These are phyloP conservation scores for Colletotrichum sp. DNA, from an alignment of 2,329 filamentous ascomycete species.

Conservation along the genomic window DNA sequence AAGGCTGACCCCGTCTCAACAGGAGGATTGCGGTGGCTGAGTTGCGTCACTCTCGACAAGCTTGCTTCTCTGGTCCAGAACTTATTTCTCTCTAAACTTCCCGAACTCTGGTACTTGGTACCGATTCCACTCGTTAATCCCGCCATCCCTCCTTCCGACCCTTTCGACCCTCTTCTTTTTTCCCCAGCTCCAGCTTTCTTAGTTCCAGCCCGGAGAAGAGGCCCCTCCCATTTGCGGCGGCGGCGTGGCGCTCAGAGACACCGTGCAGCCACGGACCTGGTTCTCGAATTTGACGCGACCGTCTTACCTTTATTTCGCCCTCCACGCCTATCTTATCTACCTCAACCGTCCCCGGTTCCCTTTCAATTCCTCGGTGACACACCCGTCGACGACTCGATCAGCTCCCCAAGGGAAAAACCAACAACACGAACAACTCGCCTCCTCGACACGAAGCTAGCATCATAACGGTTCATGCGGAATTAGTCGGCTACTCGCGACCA, in stretches of 20 bases:
- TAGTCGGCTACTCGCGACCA: neutral
- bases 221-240: conserved; percentile 1
- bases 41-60: neutral
- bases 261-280: conserved; percentile 15
- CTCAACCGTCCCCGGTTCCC: neutral
- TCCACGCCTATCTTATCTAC: neutral
- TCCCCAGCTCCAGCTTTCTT: conserved; percentile 1
- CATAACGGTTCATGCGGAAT: neutral
- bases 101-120: conserved; percentile 49
- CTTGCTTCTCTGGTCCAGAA: neutral
- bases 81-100: neutral
- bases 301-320: conserved; percentile 7
- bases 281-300: neutral
- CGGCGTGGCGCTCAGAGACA: conserved; percentile 11
- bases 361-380: neutral
- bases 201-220: neutral
- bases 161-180: neutral
- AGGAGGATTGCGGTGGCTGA: conserved; percentile 3
- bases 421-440: neutral
- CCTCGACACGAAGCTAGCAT: neutral
- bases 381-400: neutral
- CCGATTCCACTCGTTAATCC: conserved; percentile 58
- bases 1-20: neutral
- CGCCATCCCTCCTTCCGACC: neutral
- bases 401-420: neutral